Evolutionary conservation across 2,329 filamentous ascomycete species (phyloP), one percentile per base, ranked within the genome.

Genomic region (Orbilia brochopaga): DNA sequence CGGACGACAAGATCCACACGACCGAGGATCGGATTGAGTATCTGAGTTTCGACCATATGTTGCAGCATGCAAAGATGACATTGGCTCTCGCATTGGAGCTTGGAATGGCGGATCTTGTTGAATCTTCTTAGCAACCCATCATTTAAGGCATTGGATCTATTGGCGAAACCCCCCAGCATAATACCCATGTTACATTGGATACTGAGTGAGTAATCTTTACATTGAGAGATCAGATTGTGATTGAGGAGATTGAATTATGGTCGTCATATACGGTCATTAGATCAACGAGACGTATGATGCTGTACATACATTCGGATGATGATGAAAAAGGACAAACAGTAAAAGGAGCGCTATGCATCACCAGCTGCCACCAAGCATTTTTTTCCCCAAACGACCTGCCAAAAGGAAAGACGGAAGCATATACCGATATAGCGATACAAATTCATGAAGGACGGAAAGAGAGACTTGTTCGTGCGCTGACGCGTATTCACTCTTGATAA

Each of bases 1-100:
- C 83, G 6, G 85, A 90, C 77, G 83, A 85, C 75, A 85, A 89
- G 75, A 91, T 91, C 63, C 88, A 91, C 77, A 85, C 85, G 19
- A 86, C 86, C 0, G 86, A 89, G 40, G 89, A 91, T 78, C 83
- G 83, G 76, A 87, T 91, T 74, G 86, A 90, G 77, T 88, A 86
- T 74, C 80, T 91, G 40, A 89, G 87, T 76, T 96, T 95, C 78
- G 87, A 92, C 78, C 92, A 96, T 79, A 96, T 96, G 91, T 83
- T 94, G 35, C 88, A 96, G 81, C 92, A 96, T 80, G 91, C 90
- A 21, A 88, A 87, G 78, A 85, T 96, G 84, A 94, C 91, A 0
- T 82, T 96, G 32, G 90, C 88, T 3, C 84, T 96, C 75, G 90
- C 88, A 2, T 93, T 92, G 77, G 92, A 96, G 81, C 84, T 96